These are phyloP conservation scores for Austroboletus eburneus DNA, from an alignment of 768 basidiomycete genomes.

Conservation along the genomic window DNA sequence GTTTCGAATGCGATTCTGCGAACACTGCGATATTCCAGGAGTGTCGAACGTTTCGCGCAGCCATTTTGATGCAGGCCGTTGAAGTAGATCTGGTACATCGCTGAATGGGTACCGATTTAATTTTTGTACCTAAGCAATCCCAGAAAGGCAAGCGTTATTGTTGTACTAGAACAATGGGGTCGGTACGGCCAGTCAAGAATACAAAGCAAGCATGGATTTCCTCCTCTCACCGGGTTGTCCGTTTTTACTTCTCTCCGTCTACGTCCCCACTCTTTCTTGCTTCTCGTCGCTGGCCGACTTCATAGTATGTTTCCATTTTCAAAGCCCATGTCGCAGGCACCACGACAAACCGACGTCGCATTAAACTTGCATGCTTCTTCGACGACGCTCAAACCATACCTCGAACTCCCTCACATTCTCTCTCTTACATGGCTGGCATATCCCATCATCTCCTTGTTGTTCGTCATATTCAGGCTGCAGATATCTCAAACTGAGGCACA, in stretches of 20 bases:
- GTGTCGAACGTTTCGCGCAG: too few species aligned
- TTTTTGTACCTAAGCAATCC: too few species aligned
- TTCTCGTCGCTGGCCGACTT: constrained; percentile 38
- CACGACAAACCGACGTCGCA: constrained; percentile 47
- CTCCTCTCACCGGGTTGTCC: constrained; percentile 13
- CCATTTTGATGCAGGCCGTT: too few species aligned
- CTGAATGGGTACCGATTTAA: too few species aligned
- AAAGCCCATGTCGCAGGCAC: constrained; percentile 41
- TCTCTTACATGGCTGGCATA: constrained; percentile 91
- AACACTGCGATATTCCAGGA: too few species aligned
- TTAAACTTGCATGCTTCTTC: constrained; percentile 29
- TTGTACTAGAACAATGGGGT: constrained; percentile 26
- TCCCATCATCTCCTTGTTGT: constrained; percentile 82
- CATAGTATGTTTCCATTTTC: constrained; percentile 30
- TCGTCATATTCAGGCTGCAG: constrained; percentile 81
- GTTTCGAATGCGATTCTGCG: too few species aligned
- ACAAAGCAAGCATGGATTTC: constrained; percentile 22
- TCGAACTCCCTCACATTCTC: constrained; percentile 76
- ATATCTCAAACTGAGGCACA: constrained; percentile 69
- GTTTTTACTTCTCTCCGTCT: constrained; percentile 8
- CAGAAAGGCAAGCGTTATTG: constrained; percentile 28
- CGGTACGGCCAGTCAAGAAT: constrained; percentile 5
- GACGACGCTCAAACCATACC: constrained; percentile 68
- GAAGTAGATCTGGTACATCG: too few species aligned
- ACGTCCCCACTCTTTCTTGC: constrained; percentile 7